phyloP scores from a whole-genome alignment of 805 yeast species.

The Candida glaebosa region DNA sequence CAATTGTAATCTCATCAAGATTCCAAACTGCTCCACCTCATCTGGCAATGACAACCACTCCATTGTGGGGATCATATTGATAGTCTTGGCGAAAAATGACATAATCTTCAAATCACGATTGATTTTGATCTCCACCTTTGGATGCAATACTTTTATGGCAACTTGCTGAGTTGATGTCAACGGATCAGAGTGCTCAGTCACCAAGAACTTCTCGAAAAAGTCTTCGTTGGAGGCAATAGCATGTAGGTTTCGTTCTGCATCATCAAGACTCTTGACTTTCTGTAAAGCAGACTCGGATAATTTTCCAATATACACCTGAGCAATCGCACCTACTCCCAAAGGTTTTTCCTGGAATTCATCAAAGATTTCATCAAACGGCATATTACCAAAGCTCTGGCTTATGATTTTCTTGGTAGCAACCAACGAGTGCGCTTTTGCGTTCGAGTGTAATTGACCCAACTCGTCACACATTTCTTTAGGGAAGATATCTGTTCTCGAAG shows the following conservation, averaged over 20 bases:
- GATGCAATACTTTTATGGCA: constrained; percentile 92
- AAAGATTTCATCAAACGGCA: constrained; percentile 69
- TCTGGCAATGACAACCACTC: constrained; percentile 96
- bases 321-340: constrained; percentile 97
- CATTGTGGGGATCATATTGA: constrained; percentile 85
- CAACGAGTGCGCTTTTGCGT: constrained; percentile 72
- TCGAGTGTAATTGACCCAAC: constrained; percentile 74
- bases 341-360: constrained; percentile 74
- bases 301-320: constrained; percentile 85
- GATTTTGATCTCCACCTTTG: constrained; percentile 69
- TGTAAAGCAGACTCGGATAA: constrained; percentile 46
- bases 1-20: constrained; percentile 82
- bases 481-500: constrained; percentile 91
- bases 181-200: constrained; percentile 30
- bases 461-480: constrained; percentile 75
- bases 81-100: constrained; percentile 68
- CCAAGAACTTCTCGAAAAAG: constrained; percentile 30
- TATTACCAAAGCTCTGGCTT: constrained; percentile 51
- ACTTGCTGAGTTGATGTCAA: constrained; percentile 52
- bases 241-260: constrained; percentile 11
- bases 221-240: constrained; percentile 12
- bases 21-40: constrained; percentile 85
- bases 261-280: constrained; percentile 28
- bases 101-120: constrained; percentile 81
- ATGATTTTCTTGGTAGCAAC: constrained; percentile 56